A percentile compares a stretch with the other conserved stretches of the same genome.
These are phyloP conservation scores for carrot (Daucus carota) DNA, from an alignment of 129 eudicot genomes.

Conservation along the genomic window DNA sequence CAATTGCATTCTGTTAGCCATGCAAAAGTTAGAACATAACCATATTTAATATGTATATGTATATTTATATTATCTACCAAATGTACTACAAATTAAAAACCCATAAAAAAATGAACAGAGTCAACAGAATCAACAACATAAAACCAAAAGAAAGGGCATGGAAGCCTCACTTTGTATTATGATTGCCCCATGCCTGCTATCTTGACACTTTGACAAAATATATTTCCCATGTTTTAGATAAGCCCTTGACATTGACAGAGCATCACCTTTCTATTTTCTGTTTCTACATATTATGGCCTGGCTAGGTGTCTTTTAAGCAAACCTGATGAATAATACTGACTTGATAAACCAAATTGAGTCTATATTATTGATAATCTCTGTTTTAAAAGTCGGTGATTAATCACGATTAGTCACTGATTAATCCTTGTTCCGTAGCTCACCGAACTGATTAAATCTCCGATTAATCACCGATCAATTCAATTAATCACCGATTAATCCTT, in stretches of 20 bases:
- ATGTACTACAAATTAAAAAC: background rate
- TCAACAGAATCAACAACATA: background rate
- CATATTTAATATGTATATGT: background rate
- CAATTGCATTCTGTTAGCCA: background rate
- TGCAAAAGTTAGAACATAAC: background rate
- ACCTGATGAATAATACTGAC: too few relatives aligned
- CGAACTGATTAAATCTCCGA: too few relatives aligned
- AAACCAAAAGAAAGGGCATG: background rate
- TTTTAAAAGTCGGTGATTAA: too few relatives aligned
- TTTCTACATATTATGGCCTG: too few relatives aligned
- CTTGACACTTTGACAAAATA: background rate
- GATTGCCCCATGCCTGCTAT: background rate
- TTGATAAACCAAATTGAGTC: too few relatives aligned
- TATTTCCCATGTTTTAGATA: conserved; percentile 3
- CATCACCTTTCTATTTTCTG: background rate
- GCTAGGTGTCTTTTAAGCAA: too few relatives aligned
- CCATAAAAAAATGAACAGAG: background rate
- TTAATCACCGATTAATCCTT: too few relatives aligned
- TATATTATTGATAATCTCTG: too few relatives aligned
- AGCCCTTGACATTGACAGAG: background rate
- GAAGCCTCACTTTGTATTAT: background rate
- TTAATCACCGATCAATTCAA: too few relatives aligned
- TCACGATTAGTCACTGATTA: too few relatives aligned
- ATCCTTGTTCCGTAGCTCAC: too few relatives aligned
- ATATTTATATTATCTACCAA: background rate